Percentiles rank a stretch among this genome's conserved stretches.
phyloP scores from a whole-genome alignment of 2,329 filamentous ascomycete species.

The Ploettnerulaceae sp. region DNA sequence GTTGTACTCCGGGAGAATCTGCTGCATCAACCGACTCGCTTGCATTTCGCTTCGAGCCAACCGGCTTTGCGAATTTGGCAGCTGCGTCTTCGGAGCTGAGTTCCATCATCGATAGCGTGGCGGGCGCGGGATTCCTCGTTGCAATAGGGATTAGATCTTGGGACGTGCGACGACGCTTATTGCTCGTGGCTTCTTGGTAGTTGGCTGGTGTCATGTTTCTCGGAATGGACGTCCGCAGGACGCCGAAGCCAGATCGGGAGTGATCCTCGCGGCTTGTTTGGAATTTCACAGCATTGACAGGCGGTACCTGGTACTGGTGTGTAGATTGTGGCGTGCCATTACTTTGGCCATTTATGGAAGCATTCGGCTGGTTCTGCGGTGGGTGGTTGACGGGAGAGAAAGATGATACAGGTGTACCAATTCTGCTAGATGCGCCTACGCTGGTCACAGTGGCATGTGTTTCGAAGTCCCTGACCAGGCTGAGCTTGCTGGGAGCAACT shows the following conservation, averaged over 20 bases:
- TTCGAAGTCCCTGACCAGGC: background rate
- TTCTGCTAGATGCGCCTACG: background rate
- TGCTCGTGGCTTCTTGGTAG: background rate
- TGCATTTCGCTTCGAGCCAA: too few species aligned
- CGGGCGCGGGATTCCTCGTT: background rate
- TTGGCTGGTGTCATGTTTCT: background rate
- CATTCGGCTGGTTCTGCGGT: background rate
- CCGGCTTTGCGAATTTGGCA: constrained; percentile 12
- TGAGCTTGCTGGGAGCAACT: background rate
- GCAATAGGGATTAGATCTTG: constrained; percentile 2
- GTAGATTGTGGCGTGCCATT: background rate
- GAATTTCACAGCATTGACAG: background rate
- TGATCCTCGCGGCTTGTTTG: background rate
- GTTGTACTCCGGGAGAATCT: too few species aligned
- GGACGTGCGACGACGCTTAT: constrained; percentile 6
- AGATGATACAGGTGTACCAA: constrained; percentile 1
- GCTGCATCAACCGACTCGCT: too few species aligned
- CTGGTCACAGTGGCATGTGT: background rate
- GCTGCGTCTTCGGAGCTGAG: constrained; percentile 12
- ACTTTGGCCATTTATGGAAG: background rate
- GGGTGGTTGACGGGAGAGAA: constrained; percentile 11
- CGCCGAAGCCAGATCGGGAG: constrained; percentile 4
- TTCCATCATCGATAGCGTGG: background rate
- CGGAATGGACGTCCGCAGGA: background rate
- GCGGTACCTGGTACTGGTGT: background rate